These are phyloP conservation scores for Cladophialophora carrionii DNA, from an alignment of 2,329 filamentous ascomycete species.

Conservation along the genomic window DNA sequence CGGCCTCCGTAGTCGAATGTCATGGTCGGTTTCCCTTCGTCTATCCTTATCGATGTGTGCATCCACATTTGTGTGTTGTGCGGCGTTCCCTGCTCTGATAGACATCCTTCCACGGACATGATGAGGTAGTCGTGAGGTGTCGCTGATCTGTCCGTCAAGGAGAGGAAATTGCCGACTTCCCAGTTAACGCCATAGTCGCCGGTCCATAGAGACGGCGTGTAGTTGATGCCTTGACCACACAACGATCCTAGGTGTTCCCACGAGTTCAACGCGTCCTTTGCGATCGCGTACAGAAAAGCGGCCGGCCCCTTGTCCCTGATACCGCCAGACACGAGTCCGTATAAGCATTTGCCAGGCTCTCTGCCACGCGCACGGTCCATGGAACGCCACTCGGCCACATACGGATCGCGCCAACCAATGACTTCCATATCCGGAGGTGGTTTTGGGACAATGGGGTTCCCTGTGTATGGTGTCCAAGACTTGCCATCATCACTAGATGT, in stretches of 20 bases:
- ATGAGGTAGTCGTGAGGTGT: conserved; percentile 48
- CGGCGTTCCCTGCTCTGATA: conserved; percentile 31
- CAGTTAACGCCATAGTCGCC: conserved; percentile 57
- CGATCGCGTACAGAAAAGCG: conserved; percentile 53
- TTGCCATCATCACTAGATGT: conserved; percentile 46
- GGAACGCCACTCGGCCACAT: conserved; percentile 41
- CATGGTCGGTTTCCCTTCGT: conserved; percentile 37
- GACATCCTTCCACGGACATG: conserved; percentile 51
- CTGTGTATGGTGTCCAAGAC: conserved; percentile 44
- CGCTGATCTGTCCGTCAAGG: conserved; percentile 41
- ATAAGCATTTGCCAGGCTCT: conserved; percentile 40
- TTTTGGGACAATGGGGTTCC: conserved; percentile 46
- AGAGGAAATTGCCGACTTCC: conserved; percentile 55
- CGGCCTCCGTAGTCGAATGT: conserved; percentile 50
- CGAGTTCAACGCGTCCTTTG: conserved; percentile 45
- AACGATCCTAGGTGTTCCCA: conserved; percentile 55
- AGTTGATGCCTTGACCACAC: conserved; percentile 46
- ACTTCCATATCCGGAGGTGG: conserved; percentile 44
- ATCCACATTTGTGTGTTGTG: conserved; percentile 51
- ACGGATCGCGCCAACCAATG: conserved; percentile 51
- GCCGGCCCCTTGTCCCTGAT: conserved; percentile 49
- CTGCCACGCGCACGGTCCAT: conserved; percentile 31
- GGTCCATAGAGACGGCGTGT: conserved; percentile 50
- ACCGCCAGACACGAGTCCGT: conserved; percentile 56
- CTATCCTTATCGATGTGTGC: conserved; percentile 40